These are phyloP conservation scores for Microdochium trichocladiopsis DNA, from an alignment of 2,329 filamentous ascomycete genomes.

Conservation along the genomic window DNA sequence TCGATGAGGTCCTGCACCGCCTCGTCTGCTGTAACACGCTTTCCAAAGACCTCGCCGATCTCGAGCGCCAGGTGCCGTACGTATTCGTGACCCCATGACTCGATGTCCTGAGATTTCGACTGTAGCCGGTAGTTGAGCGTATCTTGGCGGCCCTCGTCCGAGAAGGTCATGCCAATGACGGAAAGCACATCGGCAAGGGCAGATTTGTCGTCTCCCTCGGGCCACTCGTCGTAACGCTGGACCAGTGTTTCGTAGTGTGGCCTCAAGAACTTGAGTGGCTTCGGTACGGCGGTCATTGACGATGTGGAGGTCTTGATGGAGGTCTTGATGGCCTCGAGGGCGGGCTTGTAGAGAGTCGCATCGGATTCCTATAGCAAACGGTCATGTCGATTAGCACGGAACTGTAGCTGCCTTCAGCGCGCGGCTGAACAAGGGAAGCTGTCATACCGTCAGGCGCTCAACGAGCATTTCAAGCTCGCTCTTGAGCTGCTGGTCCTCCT, in stretches of 20 bases:
- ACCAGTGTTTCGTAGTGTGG: slow-evolving; percentile 91
- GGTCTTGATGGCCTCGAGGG: slow-evolving; percentile 92
- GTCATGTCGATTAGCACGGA: neutral
- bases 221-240: slow-evolving; percentile 86
- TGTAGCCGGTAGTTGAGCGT: slow-evolving; percentile 93
- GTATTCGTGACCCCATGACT: slow-evolving; percentile 98
- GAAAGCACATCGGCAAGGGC: slow-evolving; percentile 91
- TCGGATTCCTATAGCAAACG: slow-evolving; percentile 63
- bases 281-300: slow-evolving; percentile 98
- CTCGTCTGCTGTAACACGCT: slow-evolving; percentile 79
- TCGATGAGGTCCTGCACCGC: slow-evolving; percentile 77
- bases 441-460: slow-evolving; percentile 76
- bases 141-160: slow-evolving; percentile 91
- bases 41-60: slow-evolving; percentile 90
- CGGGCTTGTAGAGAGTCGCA: slow-evolving; percentile 79
- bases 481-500: slow-evolving; percentile 98
- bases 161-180: slow-evolving; percentile 97
- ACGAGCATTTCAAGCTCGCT: slow-evolving; percentile 97
- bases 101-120: slow-evolving; percentile 84
- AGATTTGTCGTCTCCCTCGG: slow-evolving; percentile 75
- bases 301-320: slow-evolving; percentile 99
- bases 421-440: neutral
- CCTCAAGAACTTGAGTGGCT: slow-evolving; percentile 94
- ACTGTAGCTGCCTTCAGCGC: neutral
- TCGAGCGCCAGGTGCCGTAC: slow-evolving; percentile 91